These are phyloP conservation scores for Kodamaea plutei DNA, from an alignment of 1,139 yeast species.

Conservation along the genomic window DNA sequence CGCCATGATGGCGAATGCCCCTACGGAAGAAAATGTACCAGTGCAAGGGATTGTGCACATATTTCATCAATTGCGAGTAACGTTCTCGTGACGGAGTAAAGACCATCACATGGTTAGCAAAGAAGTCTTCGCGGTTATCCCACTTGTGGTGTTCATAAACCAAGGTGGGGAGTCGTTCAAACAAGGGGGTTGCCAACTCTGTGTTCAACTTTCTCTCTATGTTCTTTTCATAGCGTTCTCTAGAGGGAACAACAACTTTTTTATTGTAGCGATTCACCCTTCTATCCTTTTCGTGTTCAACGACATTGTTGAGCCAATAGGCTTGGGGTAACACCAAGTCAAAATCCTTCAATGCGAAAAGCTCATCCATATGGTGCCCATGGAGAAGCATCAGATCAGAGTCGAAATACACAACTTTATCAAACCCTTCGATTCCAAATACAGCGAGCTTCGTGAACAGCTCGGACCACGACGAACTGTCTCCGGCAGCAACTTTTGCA, in stretches of 20 bases:
- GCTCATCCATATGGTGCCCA: slow-evolving; percentile 26
- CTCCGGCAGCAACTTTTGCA: slow-evolving; percentile 14
- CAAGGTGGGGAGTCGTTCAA: slow-evolving; percentile 17
- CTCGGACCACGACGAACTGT: slow-evolving; percentile 40
- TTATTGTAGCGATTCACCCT: slow-evolving; percentile 12
- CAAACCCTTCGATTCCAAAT: slow-evolving; percentile 46
- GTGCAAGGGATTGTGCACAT: slow-evolving; percentile 28
- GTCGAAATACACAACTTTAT: slow-evolving; percentile 37
- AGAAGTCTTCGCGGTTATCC: slow-evolving; percentile 26
- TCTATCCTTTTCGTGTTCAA: slow-evolving; percentile 10
- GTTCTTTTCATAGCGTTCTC: slow-evolving; percentile 6
- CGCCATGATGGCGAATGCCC: slow-evolving; percentile 20
- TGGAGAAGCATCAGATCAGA: slow-evolving; percentile 37
- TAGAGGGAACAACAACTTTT: slow-evolving; percentile 15
- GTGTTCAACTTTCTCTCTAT: background rate
- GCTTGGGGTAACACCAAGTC: slow-evolving; percentile 36
- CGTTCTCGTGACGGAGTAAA: slow-evolving; percentile 32
- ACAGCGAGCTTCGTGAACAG: slow-evolving; percentile 54
- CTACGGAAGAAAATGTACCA: slow-evolving; percentile 25
- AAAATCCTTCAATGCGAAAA: slow-evolving; percentile 25
- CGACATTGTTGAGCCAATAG: slow-evolving; percentile 28
- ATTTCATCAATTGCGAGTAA: slow-evolving; percentile 27
- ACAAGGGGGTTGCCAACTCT: slow-evolving; percentile 3
- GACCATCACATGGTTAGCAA: slow-evolving; percentile 45
- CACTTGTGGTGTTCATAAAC: slow-evolving; percentile 27